Base-by-base conservation (phyloP, 805 yeast species). In the Komagataella populi region DNA sequence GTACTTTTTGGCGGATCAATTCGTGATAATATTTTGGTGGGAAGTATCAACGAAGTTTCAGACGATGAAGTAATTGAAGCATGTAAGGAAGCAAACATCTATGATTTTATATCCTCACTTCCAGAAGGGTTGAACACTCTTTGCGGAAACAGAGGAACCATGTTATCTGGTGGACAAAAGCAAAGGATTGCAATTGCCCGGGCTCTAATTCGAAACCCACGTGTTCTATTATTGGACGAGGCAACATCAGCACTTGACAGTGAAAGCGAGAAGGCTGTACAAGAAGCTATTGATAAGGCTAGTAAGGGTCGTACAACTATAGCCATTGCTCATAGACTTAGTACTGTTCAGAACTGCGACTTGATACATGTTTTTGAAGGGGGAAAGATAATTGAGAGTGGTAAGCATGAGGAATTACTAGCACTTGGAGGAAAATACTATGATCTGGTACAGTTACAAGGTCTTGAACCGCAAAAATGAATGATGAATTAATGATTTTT, bases 1-100 rank as follows among this genome's bases (percentile, higher is more conserved):
- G 77, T 87, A 56, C 69, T 91, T 49, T 87, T 90, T 63, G 82
- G 90, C 51, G 97, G 96, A 1, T 76, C 95, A 0, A 77, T 91
- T 22, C 72, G 82, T 48, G 96, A 89, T 39, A 91, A 91, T 60
- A 82, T 91, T 46, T 71, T 80, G 0, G 91, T 90, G 63, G 95
- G 96, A 1, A 66, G 71, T 30, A 58, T 61, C 4, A 81, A 83
- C 47, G 78, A 84, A 12, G 46, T 17, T 4, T 18, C 46, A 4
- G 77, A 75, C 6, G 78, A 74, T 49, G 84, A 84, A 43, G 70
- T 86, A 1, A 63, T 72, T 16, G 63, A 63, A 14, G 81, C 71
- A 2, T 69, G 75, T 23, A 62, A 65, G 50, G 76, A 74, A 60
- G 84, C 84, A 48, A 79, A 80, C 53, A 70, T 70, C 36, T 82